Evolutionary conservation across 2,329 filamentous ascomycete species (phyloP), one percentile per base, ranked within the genome.

Genomic region (Exserohilum turcica): DNA sequence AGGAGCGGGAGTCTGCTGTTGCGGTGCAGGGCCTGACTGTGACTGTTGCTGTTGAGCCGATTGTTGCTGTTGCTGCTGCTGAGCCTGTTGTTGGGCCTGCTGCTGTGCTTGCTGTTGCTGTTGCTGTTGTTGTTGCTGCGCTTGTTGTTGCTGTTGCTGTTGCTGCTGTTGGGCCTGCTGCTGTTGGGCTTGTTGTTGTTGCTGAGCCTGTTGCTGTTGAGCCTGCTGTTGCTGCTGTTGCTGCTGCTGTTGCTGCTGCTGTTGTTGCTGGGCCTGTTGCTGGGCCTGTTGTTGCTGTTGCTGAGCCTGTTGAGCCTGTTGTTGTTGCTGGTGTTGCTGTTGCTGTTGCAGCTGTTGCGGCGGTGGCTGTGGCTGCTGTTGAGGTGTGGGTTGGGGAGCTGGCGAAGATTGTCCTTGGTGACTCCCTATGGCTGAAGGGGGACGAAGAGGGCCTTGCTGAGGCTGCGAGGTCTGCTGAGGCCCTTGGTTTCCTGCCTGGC

Each of bases 1-100:
- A 1, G 61, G 66, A 15, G 64, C 66, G 10, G 65, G 76, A 63
- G 78, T 77, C 57, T 77, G 77, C 48, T 77, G 77, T 58, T 77
- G 75, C 48, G 77, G 74, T 50, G 75, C 74, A 19, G 76, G 73
- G 10, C 73, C 72, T 70, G 77, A 52, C 71, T 74, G 55, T 46
- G 69, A 76, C 48, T 72, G 74, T 39, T 74, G 73, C 40, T 79
- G 68, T 28, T 60, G 59, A 13, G 60, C 61, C n/a, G 45, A 44
- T 10, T 56, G 67, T 58, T 51, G 54, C 42, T 61, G 61, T 13
- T 65, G 64, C 32, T 73, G 68, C 43, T 75, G 76, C 55, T 76
- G 74, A n/a, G n/a, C n/a, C 40, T 76, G 74, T 50, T 74, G 75
- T 28, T 56, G 57, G 46, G 70, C 70, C 27, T 72, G 59, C 13